Conservation (phyloP, 768 basidiomycete species). For the Amanita rubescens region DNA sequence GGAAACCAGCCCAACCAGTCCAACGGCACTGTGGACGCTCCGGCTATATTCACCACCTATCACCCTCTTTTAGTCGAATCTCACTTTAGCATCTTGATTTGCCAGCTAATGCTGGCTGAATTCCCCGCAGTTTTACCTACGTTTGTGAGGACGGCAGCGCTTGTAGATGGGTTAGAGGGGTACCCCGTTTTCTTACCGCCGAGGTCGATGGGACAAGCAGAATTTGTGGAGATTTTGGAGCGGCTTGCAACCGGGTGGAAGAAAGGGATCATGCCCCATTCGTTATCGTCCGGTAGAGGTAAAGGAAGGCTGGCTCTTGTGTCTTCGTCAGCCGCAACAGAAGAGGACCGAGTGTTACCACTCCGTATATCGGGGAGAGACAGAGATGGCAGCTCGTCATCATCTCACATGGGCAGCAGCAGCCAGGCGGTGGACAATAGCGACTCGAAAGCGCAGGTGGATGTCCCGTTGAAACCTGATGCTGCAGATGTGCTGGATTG, state of each 20-base stretch:
- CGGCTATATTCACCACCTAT: conserved; percentile 78
- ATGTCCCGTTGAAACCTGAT: conserved; percentile 22
- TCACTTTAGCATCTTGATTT: conserved; percentile 72
- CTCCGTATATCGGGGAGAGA: conserved; percentile 16
- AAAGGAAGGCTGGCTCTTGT: conserved; percentile 41
- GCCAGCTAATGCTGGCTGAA: conserved; percentile 72
- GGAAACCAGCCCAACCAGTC: conserved; percentile 36
- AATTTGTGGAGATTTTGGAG: conserved; percentile 81
- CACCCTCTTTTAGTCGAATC: conserved; percentile 87
- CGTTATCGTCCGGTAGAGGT: conserved; percentile 28
- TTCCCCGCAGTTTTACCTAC: conserved; percentile 53
- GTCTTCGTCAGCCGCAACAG: conserved; percentile 15
- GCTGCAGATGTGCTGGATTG: conserved; percentile 55
- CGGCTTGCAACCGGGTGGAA: conserved; percentile 75
- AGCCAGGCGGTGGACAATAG: neutral
- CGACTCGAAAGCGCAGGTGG: neutral
- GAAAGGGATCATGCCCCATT: conserved; percentile 54
- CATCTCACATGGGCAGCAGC: neutral
- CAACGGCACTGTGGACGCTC: conserved; percentile 33
- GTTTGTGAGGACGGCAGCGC: conserved; percentile 56
- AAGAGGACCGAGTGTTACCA: conserved; percentile 11
- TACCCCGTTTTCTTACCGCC: conserved; percentile 86
- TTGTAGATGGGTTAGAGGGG: conserved; percentile 80
- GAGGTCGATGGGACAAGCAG: conserved; percentile 84
- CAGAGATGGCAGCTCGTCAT: conserved; percentile 12